Conservation (phyloP, 495 filamentous ascomycete species). For the Echria macrotheca region DNA sequence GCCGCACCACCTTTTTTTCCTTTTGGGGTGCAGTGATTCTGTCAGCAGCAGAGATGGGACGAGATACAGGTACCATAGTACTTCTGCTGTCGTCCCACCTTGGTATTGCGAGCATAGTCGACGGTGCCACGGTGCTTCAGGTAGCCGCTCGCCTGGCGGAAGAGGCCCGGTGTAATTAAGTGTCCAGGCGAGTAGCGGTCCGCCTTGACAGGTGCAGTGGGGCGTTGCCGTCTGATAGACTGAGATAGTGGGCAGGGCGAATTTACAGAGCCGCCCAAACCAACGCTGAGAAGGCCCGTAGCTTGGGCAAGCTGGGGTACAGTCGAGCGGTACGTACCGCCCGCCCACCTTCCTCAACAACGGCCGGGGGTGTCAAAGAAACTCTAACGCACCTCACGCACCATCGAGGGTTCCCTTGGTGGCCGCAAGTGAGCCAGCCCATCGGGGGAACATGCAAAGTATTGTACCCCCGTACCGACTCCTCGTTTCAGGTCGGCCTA, state of each 20-base stretch:
- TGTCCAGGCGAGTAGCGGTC: not conserved
- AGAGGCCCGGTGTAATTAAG: not conserved
- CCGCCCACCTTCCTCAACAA: slow-evolving; percentile 15
- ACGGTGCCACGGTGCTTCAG: too few relatives aligned
- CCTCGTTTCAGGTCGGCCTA: slow-evolving; percentile 40
- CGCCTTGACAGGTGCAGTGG: not conserved
- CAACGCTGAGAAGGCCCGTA: slow-evolving; percentile 7
- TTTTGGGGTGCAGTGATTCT: not conserved
- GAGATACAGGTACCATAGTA: not conserved
- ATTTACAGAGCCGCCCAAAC: slow-evolving; percentile 23
- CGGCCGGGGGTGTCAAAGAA: slow-evolving; percentile 10
- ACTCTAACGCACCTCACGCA: slow-evolving; percentile 6
- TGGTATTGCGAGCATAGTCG: not conserved
- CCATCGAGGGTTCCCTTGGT: slow-evolving; percentile 10
- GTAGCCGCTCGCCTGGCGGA: slow-evolving; percentile 7
- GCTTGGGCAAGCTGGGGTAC: not conserved
- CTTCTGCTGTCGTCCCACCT: too few relatives aligned
- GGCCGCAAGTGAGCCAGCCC: slow-evolving; percentile 19
- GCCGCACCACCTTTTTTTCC: not conserved
- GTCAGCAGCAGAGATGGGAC: not conserved
- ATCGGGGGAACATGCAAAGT: too few relatives aligned
- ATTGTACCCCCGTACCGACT: too few relatives aligned
- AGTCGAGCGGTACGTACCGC: slow-evolving; percentile 9
- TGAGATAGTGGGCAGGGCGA: not conserved
- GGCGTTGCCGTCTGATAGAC: slow-evolving; percentile 11